A percentile compares a stretch with the other conserved stretches of the same genome.
These are phyloP conservation scores for Microbotryum lychnidis-dioicae DNA, from an alignment of 1,284 basidiomycete genomes.

Conservation along the genomic window DNA sequence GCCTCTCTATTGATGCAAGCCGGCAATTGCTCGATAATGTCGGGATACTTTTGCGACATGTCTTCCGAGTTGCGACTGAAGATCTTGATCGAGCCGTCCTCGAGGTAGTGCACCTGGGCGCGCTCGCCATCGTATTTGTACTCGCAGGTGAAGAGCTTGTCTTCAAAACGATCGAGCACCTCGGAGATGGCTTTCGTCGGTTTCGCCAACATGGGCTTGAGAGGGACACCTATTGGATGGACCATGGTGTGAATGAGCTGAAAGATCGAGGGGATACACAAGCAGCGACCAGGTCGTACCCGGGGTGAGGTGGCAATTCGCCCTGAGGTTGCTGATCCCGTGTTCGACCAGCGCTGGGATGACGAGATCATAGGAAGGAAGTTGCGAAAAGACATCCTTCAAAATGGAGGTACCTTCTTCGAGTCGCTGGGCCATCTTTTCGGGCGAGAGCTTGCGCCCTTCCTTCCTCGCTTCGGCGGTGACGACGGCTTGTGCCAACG, in stretches of 20 bases:
- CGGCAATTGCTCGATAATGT: conserved; percentile 87
- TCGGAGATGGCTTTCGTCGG: conserved; percentile 99
- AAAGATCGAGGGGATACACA: not conserved
- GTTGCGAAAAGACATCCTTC: conserved; percentile 85
- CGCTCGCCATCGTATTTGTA: conserved; percentile 99
- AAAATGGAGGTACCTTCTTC: conserved; percentile 70
- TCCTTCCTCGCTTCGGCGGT: conserved; percentile 39
- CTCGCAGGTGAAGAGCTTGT: conserved; percentile 93
- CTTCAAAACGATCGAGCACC: conserved; percentile 94
- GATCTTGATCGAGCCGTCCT: conserved; percentile 70
- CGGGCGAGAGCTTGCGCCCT: conserved; percentile 50
- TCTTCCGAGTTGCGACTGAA: conserved; percentile 98
- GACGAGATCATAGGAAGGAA: conserved; percentile 87
- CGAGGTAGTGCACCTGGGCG: conserved; percentile 81
- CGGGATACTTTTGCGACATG: conserved; percentile 99
- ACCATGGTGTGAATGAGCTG: not conserved
- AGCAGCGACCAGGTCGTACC: conserved; percentile 44
- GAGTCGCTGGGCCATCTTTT: conserved; percentile 64
- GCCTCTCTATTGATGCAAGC: conserved; percentile 68
- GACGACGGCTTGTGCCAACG: conserved; percentile 76
- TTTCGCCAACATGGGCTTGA: conserved; percentile 99
- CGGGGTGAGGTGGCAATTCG: conserved; percentile 82
- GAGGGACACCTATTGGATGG: conserved; percentile 55
- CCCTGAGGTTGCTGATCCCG: conserved; percentile 63
- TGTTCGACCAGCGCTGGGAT: conserved; percentile 80